A percentile compares a stretch with the other conserved stretches of the same genome.
Evolutionary conservation across 176 grass and related monocot genomes (phyloP).

Genomic region (Pharus latifolius): DNA sequence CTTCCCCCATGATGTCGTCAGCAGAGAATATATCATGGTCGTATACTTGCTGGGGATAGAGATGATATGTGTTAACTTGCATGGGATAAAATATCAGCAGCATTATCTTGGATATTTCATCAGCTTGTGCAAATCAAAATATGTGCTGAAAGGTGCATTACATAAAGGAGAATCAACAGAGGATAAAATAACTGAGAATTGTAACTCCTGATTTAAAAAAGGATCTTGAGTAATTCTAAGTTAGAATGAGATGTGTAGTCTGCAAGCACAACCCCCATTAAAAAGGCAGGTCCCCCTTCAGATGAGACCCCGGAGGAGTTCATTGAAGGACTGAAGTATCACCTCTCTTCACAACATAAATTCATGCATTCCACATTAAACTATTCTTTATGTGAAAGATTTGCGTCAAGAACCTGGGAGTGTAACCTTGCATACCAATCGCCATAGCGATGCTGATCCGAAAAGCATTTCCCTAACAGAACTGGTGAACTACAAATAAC

Average conservation of each 20-base stretch:
- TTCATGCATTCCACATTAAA: not conserved
- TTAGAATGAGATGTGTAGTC: not conserved
- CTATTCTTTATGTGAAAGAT: not conserved
- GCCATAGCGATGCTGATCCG: not conserved
- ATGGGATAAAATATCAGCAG: not conserved
- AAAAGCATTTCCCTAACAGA: not conserved
- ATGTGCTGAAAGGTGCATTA: too few relatives aligned
- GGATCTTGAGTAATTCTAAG: not conserved
- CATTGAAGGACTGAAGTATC: too few relatives aligned
- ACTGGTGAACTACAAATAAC: not conserved
- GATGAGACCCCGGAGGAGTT: too few relatives aligned
- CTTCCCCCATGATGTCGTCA: constrained; percentile 99
- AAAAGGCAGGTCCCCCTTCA: too few relatives aligned
- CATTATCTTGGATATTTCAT: not conserved
- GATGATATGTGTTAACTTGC: constrained; percentile 6
- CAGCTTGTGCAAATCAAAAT: not conserved
- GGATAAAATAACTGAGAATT: too few relatives aligned
- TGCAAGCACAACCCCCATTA: too few relatives aligned
- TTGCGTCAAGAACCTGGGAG: not conserved
- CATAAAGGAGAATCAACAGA: too few relatives aligned
- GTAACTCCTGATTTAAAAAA: too few relatives aligned
- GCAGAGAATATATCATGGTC: constrained; percentile 86
- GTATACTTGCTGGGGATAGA: constrained; percentile 73
- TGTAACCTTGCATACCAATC: not conserved
- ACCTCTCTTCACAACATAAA: not conserved